A percentile compares a stretch with the other conserved stretches of the same genome.
Evolutionary conservation across 305 asterid species (phyloP).

Genomic region (Petunia hybrid): DNA sequence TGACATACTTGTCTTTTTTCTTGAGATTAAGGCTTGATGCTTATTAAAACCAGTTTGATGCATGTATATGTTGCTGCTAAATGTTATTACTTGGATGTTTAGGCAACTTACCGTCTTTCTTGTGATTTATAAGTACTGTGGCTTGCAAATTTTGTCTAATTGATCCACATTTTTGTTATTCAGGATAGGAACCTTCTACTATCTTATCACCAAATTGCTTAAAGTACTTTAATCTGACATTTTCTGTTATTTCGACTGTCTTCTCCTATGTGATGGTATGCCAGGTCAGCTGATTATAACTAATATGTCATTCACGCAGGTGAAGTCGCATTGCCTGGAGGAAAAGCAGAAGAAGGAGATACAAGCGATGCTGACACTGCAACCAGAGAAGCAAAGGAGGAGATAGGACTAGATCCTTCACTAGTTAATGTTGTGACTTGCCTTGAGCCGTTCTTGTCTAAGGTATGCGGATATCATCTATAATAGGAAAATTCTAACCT

Average conservation of each 20-base stretch:
- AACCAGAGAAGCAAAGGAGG: constrained; percentile 90
- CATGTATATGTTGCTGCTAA: constrained; percentile 3
- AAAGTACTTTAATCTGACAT: not conserved
- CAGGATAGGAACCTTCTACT: not conserved
- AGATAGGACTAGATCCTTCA: constrained; percentile 89
- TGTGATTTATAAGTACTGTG: not conserved
- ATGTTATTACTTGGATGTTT: not conserved
- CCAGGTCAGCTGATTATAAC: not conserved
- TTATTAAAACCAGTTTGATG: constrained; percentile 26
- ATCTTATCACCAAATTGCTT: not conserved
- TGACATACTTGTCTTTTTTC: not conserved
- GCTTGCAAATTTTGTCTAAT: constrained; percentile 11
- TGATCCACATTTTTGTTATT: not conserved
- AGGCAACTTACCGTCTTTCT: constrained; percentile 7
- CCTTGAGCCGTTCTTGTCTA: constrained; percentile 94
- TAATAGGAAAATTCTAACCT: not conserved
- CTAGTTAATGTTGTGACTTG: constrained; percentile 76
- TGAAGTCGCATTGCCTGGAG: constrained; percentile 95
- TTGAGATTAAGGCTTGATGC: not conserved
- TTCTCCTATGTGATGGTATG: not conserved
- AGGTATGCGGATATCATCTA: constrained; percentile 51
- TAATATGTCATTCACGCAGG: constrained; percentile 50
- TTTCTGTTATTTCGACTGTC: not conserved
- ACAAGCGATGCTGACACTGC: constrained; percentile 81
- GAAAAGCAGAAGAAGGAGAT: constrained; percentile 88